These are phyloP conservation scores for Ascocoryne sarcoides DNA, from an alignment of 2,329 filamentous ascomycete species.

Conservation along the genomic window DNA sequence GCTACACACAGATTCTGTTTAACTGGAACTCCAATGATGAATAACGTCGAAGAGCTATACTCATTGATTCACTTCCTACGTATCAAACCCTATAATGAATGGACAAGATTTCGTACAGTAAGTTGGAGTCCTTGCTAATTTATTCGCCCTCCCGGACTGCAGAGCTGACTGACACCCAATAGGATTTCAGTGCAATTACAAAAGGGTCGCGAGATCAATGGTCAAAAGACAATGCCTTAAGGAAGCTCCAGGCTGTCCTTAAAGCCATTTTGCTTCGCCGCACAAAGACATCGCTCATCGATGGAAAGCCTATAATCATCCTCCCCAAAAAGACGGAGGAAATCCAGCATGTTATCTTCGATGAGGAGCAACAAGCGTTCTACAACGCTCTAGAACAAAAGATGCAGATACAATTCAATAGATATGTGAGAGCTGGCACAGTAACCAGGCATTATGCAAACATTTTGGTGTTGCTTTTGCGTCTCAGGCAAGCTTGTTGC, in stretches of 20 bases:
- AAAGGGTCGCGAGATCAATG: constrained; percentile 16
- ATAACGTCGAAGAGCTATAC: constrained; percentile 67
- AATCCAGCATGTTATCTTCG: constrained; percentile 55
- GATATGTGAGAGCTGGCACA: constrained; percentile 59
- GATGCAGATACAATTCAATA: constrained; percentile 65
- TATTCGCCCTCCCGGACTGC: too few species aligned
- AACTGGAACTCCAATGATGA: constrained; percentile 85
- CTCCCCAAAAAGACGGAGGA: constrained; percentile 58
- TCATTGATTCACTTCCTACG: constrained; percentile 69
- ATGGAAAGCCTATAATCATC: constrained; percentile 67
- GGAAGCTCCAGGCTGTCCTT: constrained; percentile 62
- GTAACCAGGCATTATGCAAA: constrained; percentile 68
- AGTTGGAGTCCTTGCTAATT: constrained; percentile 20
- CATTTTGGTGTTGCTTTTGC: constrained; percentile 69
- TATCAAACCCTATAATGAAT: constrained; percentile 65
- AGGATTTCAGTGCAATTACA: constrained; percentile 23
- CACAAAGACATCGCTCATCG: constrained; percentile 69
- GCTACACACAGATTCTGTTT: constrained; percentile 62
- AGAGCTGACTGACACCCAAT: too few species aligned
- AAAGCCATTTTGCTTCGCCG: constrained; percentile 76
- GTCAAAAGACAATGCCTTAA: constrained; percentile 46
- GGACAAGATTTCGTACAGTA: constrained; percentile 47
- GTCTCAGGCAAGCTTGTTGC: constrained; percentile 73
- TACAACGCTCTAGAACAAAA: constrained; percentile 59
- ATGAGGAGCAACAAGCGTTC: constrained; percentile 52